Percentiles rank a stretch among this genome's conserved stretches.
Evolutionary conservation across 106 monocot species (phyloP).

Genomic region (Vanilla planifolia): DNA sequence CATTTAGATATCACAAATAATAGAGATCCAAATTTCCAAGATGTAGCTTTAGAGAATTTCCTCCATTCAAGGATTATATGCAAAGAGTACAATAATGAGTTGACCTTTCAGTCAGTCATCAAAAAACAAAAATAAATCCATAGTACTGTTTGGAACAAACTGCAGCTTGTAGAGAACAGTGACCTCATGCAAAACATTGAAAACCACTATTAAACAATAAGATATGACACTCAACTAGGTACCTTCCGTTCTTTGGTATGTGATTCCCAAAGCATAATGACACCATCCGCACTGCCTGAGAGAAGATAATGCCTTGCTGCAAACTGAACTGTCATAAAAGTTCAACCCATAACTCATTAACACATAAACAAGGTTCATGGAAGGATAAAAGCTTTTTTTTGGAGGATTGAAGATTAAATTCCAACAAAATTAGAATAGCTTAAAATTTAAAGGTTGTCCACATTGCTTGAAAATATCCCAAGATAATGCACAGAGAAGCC

Average conservation of each 20-base stretch:
- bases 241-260: conserved; percentile 50
- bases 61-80: not conserved
- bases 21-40: not conserved
- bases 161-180: not conserved
- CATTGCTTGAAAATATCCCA: too few relatives aligned
- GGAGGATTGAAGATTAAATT: too few relatives aligned
- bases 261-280: conserved; percentile 74
- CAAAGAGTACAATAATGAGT: too few relatives aligned
- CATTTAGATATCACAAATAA: too few relatives aligned
- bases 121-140: not conserved
- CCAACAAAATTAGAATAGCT: too few relatives aligned
- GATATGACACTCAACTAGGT: not conserved
- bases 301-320: conserved; percentile 59
- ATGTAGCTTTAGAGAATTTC: not conserved
- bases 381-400: too few relatives aligned
- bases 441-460: too few relatives aligned
- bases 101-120: too few relatives aligned
- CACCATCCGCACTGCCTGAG: conserved; percentile 92
- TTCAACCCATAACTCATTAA: too few relatives aligned
- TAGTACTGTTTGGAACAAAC: not conserved
- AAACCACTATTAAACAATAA: not conserved
- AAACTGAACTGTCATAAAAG: conserved; percentile 35
- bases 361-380: too few relatives aligned
- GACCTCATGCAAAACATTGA: not conserved
- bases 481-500: too few relatives aligned